phyloP scores from a whole-genome alignment of 2,329 filamentous ascomycete species.

The Fusarium goolgardi region DNA sequence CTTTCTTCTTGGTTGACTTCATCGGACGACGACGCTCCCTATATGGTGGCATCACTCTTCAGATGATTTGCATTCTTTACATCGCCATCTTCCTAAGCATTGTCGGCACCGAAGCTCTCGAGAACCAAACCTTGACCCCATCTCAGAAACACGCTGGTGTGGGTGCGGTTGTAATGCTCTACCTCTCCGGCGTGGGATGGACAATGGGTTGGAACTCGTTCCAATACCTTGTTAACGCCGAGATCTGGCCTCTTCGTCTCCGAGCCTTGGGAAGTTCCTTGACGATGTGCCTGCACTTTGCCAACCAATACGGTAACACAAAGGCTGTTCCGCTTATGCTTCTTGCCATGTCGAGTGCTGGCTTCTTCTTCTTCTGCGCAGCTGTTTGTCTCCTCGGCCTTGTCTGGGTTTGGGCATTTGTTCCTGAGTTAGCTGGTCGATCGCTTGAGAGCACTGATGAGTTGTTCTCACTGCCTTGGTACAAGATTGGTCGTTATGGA shows the following conservation, averaged over 20 bases:
- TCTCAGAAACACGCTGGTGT: slow-evolving; percentile 18
- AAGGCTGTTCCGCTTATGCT: slow-evolving; percentile 22
- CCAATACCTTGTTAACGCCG: slow-evolving; percentile 23
- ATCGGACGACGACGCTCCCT: slow-evolving; percentile 15
- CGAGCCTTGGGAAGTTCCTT: slow-evolving; percentile 21
- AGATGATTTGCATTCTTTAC: slow-evolving; percentile 13
- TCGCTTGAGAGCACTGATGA: slow-evolving; percentile 71
- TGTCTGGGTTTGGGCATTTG: slow-evolving; percentile 71
- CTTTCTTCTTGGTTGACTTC: slow-evolving; percentile 26
- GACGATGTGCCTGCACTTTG: slow-evolving; percentile 23
- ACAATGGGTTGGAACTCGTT: slow-evolving; percentile 20
- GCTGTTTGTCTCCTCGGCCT: slow-evolving; percentile 57
- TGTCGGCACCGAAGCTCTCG: slow-evolving; percentile 12
- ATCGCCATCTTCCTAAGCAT: slow-evolving; percentile 20
- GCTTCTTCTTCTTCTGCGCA: slow-evolving; percentile 24
- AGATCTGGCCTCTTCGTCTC: slow-evolving; percentile 25
- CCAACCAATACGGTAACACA: slow-evolving; percentile 24
- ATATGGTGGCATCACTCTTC: slow-evolving; percentile 16
- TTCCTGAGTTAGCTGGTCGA: slow-evolving; percentile 72
- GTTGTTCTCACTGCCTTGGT: slow-evolving; percentile 74
- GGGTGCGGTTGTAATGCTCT: slow-evolving; percentile 17
- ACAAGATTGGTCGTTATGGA: slow-evolving; percentile 68
- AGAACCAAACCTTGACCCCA: slow-evolving; percentile 13
- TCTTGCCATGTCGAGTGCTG: slow-evolving; percentile 7
- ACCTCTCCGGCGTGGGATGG: slow-evolving; percentile 19